Percentiles rank a stretch among this genome's conserved stretches.
These are phyloP conservation scores for Brassica carinata DNA, from an alignment of 345 rosid genomes.

Conservation along the genomic window DNA sequence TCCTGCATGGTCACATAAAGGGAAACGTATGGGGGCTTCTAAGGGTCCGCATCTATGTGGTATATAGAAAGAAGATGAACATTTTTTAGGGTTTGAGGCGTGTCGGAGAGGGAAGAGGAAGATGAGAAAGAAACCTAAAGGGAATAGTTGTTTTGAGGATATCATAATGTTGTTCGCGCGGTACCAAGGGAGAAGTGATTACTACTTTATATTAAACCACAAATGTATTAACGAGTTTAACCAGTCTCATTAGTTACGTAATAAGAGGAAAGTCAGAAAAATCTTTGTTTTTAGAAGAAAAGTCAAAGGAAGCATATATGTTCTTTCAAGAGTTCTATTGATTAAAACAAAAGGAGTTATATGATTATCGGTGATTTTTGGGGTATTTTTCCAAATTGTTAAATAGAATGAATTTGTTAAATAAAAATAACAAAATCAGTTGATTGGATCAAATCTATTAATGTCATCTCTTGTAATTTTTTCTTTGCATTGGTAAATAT, in stretches of 20 bases:
- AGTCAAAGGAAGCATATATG: background rate
- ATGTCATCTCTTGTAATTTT: background rate
- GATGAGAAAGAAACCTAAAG: slow-evolving; percentile 14
- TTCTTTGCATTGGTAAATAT: background rate
- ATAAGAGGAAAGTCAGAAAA: background rate
- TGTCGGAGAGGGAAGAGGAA: slow-evolving; percentile 42
- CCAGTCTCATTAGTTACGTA: background rate
- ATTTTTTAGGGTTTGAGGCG: slow-evolving; percentile 28
- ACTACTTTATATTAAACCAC: background rate
- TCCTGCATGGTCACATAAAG: slow-evolving; percentile 64
- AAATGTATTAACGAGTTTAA: background rate
- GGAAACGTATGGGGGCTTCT: slow-evolving; percentile 51
- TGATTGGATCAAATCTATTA: background rate
- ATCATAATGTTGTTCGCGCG: background rate
- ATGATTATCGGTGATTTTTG: background rate
- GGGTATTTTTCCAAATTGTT: background rate
- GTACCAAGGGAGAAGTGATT: background rate
- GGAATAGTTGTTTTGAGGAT: slow-evolving; percentile 24
- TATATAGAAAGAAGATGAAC: slow-evolving; percentile 37
- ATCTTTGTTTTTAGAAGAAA: background rate
- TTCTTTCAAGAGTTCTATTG: background rate
- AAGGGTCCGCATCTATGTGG: slow-evolving; percentile 29
- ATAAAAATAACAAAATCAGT: background rate
- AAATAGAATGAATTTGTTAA: background rate
- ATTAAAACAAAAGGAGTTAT: background rate